A percentile compares a stretch with the other conserved stretches of the same genome.
Conservation (phyloP, 768 basidiomycete species). For the Paxillus rubicundulus region DNA sequence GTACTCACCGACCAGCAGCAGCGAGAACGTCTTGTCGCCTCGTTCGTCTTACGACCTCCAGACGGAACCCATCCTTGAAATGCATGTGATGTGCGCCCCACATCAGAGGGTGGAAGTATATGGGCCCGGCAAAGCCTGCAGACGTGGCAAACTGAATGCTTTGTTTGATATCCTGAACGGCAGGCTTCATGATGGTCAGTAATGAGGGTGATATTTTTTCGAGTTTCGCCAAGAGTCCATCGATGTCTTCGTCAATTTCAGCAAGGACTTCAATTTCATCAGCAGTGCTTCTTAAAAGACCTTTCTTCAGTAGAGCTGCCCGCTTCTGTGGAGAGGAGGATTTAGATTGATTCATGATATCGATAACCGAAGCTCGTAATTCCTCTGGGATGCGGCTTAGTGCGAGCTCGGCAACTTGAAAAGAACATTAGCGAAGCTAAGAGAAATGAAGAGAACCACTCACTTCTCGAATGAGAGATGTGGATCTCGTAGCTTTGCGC, state of each 20-base stretch:
- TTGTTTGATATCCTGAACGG: conserved; percentile 59
- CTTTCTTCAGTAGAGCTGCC: conserved; percentile 63
- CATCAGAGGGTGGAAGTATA: conserved; percentile 74
- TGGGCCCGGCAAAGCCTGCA: conserved; percentile 60
- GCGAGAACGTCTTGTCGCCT: conserved; percentile 73
- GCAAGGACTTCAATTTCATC: conserved; percentile 75
- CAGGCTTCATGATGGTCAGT: conserved; percentile 44
- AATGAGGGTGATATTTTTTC: conserved; percentile 61
- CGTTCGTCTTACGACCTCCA: conserved; percentile 68
- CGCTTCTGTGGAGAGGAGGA: conserved; percentile 68
- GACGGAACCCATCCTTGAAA: conserved; percentile 71
- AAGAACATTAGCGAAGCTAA: not conserved
- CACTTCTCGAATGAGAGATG: conserved; percentile 76
- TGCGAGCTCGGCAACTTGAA: conserved; percentile 62
- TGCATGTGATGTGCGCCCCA: conserved; percentile 59
- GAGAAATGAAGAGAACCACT: conserved; percentile 21
- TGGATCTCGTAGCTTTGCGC: conserved; percentile 69
- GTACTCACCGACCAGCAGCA: conserved; percentile 70
- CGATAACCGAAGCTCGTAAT: conserved; percentile 53
- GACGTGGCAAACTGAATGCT: conserved; percentile 57
- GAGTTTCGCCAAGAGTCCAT: conserved; percentile 50
- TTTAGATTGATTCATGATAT: conserved; percentile 66
- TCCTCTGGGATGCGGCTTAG: conserved; percentile 61
- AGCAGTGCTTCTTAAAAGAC: conserved; percentile 59
- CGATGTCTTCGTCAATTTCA: conserved; percentile 64